Evolutionary conservation across 768 basidiomycete genomes (phyloP), one percentile per base, ranked within the genome.

Genomic region (Gloeopeniophorella convolvens): DNA sequence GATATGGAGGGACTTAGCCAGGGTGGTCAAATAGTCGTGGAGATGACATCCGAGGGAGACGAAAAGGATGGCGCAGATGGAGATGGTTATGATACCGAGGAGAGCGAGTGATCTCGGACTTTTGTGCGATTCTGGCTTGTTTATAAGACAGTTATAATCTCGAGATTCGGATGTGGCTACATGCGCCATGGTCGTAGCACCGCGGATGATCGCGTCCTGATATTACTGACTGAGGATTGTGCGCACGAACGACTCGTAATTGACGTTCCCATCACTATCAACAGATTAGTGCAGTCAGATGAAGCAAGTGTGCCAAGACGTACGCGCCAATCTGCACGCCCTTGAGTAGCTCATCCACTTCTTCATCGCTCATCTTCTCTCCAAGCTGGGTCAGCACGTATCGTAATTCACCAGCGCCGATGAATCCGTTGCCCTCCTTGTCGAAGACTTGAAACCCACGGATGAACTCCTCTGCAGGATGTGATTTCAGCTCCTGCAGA

Each of bases 391-490:
- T 99, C 73, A 56, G 75, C 74, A 57, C 75, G 66, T 86, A 83
- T 54, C 89, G 79, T 55, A 95, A 74, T 68, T 96, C 91, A 41
- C 91, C 91, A 15, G 86, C 89, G 41, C 91, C 91, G 59, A 90
- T 91, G 70, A 83, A 88, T 1, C 91, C 91, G 60, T 91, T 91
- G 26, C 89, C 89, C 59, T 91, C 89, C 70, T 93, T 94, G 70
- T 98, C 95, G 59, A 99, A 98, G 10, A 98, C 95, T 61, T 97
- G 94, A 78, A 99, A 99, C 8, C 94, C 96, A 42, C 96, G 91
- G 62, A 97, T 91, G 72, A 99, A 99, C 64, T 99, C 96, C 76
- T 97, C 95, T 95, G 65, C 15, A 23, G 40, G 42, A 20, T 27
- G 30, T 10, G 36, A 13, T 16, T 18, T 26, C 40, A 42, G n/a